Evolutionary conservation across 805 yeast genomes (phyloP).

Genomic region (Cyberlindnera saturnus): DNA sequence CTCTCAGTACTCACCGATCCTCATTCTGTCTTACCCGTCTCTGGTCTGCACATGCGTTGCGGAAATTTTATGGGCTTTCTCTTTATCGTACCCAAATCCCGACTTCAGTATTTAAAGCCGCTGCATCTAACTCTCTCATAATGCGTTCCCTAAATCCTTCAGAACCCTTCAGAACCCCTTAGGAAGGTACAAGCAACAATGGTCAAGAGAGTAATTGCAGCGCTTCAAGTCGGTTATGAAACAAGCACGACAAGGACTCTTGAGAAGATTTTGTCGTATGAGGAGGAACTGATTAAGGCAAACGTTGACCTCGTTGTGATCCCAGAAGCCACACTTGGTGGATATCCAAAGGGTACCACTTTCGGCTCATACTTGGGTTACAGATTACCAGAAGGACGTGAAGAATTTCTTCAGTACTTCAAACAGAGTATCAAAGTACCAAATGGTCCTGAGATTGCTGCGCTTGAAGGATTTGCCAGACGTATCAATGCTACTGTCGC

Average conservation of each 20-base stretch:
- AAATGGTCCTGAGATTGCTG: slow-evolving; percentile 28
- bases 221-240: slow-evolving; percentile 37
- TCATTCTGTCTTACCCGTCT: too few species aligned
- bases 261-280: slow-evolving; percentile 32
- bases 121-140: too few species aligned
- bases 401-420: slow-evolving; percentile 32
- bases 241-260: slow-evolving; percentile 33
- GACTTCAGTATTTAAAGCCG: too few species aligned
- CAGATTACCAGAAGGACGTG: slow-evolving; percentile 35
- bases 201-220: slow-evolving; percentile 32
- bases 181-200: slow-evolving; percentile 5
- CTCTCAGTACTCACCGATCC: too few species aligned
- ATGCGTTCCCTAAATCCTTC: background rate
- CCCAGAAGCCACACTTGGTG: slow-evolving; percentile 42
- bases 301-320: slow-evolving; percentile 34
- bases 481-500: slow-evolving; percentile 31
- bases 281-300: slow-evolving; percentile 27
- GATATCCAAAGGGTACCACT: slow-evolving; percentile 39
- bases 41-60: too few species aligned
- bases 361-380: slow-evolving; percentile 39
- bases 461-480: slow-evolving; percentile 28
- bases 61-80: too few species aligned
- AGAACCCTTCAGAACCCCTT: background rate
- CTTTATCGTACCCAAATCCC: too few species aligned
- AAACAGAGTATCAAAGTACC: slow-evolving; percentile 32